These are phyloP conservation scores for Gossypium rotundifolium DNA, from an alignment of 345 rosid species.

Conservation along the genomic window DNA sequence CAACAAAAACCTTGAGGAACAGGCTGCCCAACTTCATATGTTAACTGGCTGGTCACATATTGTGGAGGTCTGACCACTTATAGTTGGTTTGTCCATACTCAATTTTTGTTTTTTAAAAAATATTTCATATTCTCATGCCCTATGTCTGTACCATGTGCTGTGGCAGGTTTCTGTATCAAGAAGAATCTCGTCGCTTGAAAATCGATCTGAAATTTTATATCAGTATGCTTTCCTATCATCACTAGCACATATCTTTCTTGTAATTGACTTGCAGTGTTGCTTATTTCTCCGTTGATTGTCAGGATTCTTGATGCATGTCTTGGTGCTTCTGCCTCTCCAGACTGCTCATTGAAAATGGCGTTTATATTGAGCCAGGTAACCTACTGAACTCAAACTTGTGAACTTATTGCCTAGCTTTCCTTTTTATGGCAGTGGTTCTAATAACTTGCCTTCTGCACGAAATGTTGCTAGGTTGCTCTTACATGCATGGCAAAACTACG, in stretches of 20 bases:
- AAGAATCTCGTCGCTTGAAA: slow-evolving; percentile 63
- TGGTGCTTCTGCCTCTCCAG: slow-evolving; percentile 89
- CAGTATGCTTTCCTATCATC: slow-evolving; percentile 44
- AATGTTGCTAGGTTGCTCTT: slow-evolving; percentile 71
- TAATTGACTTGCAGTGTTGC: slow-evolving; percentile 20
- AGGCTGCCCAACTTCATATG: slow-evolving; percentile 98
- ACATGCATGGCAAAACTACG: slow-evolving; percentile 94
- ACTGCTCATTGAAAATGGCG: slow-evolving; percentile 91
- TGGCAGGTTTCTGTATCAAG: slow-evolving; percentile 74
- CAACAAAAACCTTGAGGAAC: slow-evolving; percentile 93
- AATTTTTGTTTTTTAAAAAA: neutral
- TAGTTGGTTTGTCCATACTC: neutral
- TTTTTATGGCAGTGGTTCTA: slow-evolving; percentile 1
- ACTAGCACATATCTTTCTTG: slow-evolving; percentile 6
- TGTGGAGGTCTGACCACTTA: slow-evolving; percentile 58
- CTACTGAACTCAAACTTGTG: neutral
- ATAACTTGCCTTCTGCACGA: slow-evolving; percentile 2
- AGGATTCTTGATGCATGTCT: slow-evolving; percentile 91
- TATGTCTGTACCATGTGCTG: slow-evolving; percentile 6
- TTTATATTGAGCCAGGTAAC: slow-evolving; percentile 70
- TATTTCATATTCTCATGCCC: neutral
- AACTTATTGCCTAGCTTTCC: slow-evolving; percentile 1
- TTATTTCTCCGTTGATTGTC: slow-evolving; percentile 28
- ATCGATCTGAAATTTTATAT: slow-evolving; percentile 69
- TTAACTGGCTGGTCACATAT: slow-evolving; percentile 93